Base-by-base conservation (phyloP, 257 asterid species). In the Sherardia arvensis region DNA sequence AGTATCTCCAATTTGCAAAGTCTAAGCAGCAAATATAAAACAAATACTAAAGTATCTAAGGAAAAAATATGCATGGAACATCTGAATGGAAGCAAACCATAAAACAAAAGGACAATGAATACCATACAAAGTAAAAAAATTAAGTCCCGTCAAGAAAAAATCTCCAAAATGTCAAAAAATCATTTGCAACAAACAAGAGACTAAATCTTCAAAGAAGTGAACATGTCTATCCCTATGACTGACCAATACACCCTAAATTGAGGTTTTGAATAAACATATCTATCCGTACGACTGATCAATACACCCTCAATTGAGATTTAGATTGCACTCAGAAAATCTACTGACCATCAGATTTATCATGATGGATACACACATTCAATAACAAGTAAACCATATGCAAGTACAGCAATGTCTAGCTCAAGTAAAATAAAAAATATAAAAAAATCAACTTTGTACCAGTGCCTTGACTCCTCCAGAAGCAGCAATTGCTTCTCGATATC, bases 401-500 rank as follows among this genome's bases (percentile, higher is more conserved):
- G 55, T 18, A 49, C 12, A 20, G 1, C 18, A 53, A 12, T 40
- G 47, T 47, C 56, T 38, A 22, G 65, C 54, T 64, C 53, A 10
- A 71, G 36, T 4, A 32, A 6, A 29, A 53, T 22, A 53, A 38
- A 56, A 2, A n/a, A n/a, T n/a, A n/a, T n/a, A n/a, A n/a, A n/a
- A n/a, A n/a, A n/a, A n/a, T n/a, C n/a, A n/a, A 12, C 15, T 22
- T 18, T 77, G 71, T 80, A 93, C 99, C 95, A 93, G 78, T 54
- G 97, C 97, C 78, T 82, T 88, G 63, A 90, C 94, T 59, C 97
- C 97, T 72, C 91, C 89, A 74, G 91, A 72, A 26, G 83, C 81
- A 11, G 94, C 96, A 77, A 90, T 85, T 74, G 90, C 87, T 84
- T 89, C 97, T 66, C 96, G 90, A 57, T 87, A 85, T 69, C 85